phyloP scores from a whole-genome alignment of 768 basidiomycete genomes.

The Suillus hirtellus region DNA sequence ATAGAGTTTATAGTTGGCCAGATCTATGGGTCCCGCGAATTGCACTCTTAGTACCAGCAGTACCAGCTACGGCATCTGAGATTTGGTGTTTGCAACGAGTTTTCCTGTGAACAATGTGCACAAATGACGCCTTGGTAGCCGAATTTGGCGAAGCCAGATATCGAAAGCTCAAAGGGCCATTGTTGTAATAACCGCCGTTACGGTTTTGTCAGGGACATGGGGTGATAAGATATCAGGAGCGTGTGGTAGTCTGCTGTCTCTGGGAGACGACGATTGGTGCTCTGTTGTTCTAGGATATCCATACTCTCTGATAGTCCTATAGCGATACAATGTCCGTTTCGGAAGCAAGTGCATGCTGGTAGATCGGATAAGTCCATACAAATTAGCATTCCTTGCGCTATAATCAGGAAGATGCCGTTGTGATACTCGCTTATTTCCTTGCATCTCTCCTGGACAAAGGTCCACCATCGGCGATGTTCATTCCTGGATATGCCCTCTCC shows the following conservation, averaged over 20 bases:
- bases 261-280: neutral
- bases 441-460: conserved; percentile 38
- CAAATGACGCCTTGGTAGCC: conserved; percentile 79
- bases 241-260: conserved; percentile 46
- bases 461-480: conserved; percentile 53
- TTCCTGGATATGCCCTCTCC: conserved; percentile 46
- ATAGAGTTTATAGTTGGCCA: neutral
- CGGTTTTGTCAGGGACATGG: conserved; percentile 53
- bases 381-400: neutral
- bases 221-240: conserved; percentile 72
- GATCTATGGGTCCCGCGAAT: conserved; percentile 52
- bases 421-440: conserved; percentile 30
- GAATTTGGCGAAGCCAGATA: conserved; percentile 71
- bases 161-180: conserved; percentile 53
- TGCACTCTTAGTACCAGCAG: conserved; percentile 67
- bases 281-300: neutral
- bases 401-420: neutral
- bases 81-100: conserved; percentile 63
- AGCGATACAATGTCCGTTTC: conserved; percentile 22
- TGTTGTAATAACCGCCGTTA: conserved; percentile 55
- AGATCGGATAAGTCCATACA: conserved; percentile 54
- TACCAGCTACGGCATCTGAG: conserved; percentile 74
- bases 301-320: neutral
- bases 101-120: conserved; percentile 50
- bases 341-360: conserved; percentile 60